These are phyloP conservation scores for Nepenthes gracilis DNA, from an alignment of 148 eudicot species.

Conservation along the genomic window DNA sequence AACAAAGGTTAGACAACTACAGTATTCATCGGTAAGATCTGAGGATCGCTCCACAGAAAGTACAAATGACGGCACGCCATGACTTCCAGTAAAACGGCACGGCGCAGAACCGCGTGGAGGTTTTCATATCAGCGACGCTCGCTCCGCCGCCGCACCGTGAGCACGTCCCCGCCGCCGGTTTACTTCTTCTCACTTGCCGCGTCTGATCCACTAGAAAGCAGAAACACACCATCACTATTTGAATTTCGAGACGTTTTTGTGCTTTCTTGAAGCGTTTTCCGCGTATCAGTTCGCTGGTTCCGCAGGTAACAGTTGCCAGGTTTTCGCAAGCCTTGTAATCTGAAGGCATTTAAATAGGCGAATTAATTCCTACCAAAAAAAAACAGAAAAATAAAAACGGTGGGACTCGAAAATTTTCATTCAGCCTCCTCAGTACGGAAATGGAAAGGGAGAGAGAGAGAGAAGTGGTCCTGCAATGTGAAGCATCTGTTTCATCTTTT, in stretches of 20 bases:
- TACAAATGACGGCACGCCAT: constrained; percentile 74
- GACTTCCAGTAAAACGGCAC: constrained; percentile 67
- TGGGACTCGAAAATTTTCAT: no score
- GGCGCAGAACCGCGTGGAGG: constrained; percentile 63
- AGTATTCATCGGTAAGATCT: constrained; percentile 29
- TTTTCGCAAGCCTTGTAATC: no score
- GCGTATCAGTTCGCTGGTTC: neutral
- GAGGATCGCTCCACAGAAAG: constrained; percentile 76
- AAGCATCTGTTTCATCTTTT: no score
- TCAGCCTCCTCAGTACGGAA: no score
- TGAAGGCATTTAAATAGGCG: no score
- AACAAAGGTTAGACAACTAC: no score
- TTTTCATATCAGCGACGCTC: constrained; percentile 77
- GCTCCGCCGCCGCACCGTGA: constrained; percentile 77
- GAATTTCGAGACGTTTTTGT: neutral
- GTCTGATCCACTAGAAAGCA: constrained; percentile 75
- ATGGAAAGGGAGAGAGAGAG: no score
- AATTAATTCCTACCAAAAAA: no score
- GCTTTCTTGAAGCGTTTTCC: neutral
- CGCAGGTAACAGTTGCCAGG: no score
- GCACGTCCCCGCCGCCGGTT: constrained; percentile 74
- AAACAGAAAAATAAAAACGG: no score
- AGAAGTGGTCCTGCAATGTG: no score
- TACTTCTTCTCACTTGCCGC: constrained; percentile 40
- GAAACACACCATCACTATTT: constrained; percentile 47